Evolutionary conservation across 108 stramenopile genomes (phyloP), one percentile per base, ranked within the genome.

Genomic region (Nitzschia sp.): DNA sequence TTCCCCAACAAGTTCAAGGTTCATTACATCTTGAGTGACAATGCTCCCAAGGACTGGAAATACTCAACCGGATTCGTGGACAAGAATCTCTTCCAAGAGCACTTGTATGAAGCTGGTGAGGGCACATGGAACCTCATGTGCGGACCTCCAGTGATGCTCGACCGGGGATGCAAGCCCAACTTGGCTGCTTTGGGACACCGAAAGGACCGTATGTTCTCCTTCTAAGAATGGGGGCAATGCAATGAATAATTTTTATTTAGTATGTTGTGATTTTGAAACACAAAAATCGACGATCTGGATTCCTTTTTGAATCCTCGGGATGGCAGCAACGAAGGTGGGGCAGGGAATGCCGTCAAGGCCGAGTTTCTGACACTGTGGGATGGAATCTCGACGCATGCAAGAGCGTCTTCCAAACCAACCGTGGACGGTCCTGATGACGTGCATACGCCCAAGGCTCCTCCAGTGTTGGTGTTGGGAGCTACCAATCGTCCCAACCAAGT

Each of bases 321-420:
- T 63, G 77, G 78, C 6, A 59, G 59, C 20, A 76, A 74, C 11
- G 93, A 89, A 72, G 78, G 80, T n/a, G 75, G 85, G 51, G 93
- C 90, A 37, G 72, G 86, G 15, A 80, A 70, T 63, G 84, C 90
- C 22, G 84, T 98, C 73, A 96, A 98, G 79, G 82, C 93, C 9
- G 94, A 96, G 73, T 98, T 99, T 69, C 71, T 99, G 67, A 94
- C 93, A 2, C 68, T 95, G n/a, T 98, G 97, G 97, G 98, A 99
- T 73, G 98, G 98, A 12, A 67, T 83, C 63, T 65, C 67, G 43
- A 65, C 68, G 41, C 67, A 44, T 40, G 51, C 41, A 2, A 41
- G 55, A 41, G n/a, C 14, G 24, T n/a, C 25, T 54, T 34, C 29
- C 29, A 34, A 34, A 40, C 17, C n/a, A 10, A 14, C 10, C 6